Conservation (phyloP, 1,284 basidiomycete species). For the Apiotrichum domesticum region DNA sequence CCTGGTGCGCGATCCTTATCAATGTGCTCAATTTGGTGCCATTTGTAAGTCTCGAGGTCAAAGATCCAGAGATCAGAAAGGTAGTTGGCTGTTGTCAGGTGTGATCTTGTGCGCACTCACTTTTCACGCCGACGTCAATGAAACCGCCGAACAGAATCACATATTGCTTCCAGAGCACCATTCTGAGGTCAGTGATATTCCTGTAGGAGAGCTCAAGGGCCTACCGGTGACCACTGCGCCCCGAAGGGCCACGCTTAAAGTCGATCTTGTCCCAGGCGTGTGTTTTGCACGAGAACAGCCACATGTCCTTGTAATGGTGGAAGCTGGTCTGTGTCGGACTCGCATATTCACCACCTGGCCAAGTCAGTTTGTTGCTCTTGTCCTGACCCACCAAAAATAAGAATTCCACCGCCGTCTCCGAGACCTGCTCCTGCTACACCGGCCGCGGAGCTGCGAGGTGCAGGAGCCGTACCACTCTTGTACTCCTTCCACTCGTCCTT, state of each 20-base stretch:
- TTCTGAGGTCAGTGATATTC: constrained; percentile 50
- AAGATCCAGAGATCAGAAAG: constrained; percentile 84
- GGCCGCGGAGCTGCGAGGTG: constrained; percentile 76
- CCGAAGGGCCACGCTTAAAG: constrained; percentile 71
- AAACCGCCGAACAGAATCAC: constrained; percentile 84
- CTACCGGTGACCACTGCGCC: constrained; percentile 75
- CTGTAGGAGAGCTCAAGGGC: constrained; percentile 13
- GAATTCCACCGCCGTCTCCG: constrained; percentile 72
- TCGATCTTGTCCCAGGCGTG: constrained; percentile 87
- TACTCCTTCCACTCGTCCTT: constrained; percentile 82
- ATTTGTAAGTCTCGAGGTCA: constrained; percentile 79
- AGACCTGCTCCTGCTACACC: constrained; percentile 58
- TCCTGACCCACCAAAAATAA: constrained; percentile 63
- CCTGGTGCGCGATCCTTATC: constrained; percentile 62
- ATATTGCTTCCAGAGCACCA: constrained; percentile 86
- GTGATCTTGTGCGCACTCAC: constrained; percentile 45
- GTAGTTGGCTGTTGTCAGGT: constrained; percentile 59
- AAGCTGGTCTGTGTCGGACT: constrained; percentile 79
- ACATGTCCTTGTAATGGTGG: constrained; percentile 82
- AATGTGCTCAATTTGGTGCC: constrained; percentile 71
- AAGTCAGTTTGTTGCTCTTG: neutral
- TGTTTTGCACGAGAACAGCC: constrained; percentile 34
- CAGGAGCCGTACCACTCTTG: constrained; percentile 72
- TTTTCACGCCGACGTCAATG: constrained; percentile 70
- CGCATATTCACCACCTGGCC: constrained; percentile 72